Base-by-base conservation (phyloP, 176 grass and related monocot genomes). In the Metroxylon sagu region DNA sequence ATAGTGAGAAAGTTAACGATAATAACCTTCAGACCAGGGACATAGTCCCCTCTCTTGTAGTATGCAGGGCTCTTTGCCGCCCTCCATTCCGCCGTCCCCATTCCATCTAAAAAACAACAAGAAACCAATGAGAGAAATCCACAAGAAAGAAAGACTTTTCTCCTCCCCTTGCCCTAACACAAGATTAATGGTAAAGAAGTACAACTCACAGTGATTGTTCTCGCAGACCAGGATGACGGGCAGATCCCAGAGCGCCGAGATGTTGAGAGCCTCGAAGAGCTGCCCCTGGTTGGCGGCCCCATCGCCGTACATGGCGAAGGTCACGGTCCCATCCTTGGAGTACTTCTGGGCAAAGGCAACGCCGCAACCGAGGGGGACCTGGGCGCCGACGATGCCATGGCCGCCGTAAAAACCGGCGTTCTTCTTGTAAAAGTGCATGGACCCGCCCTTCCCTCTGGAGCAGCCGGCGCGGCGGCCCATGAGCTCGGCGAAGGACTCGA, bases 191-290 rank as follows among this genome's bases (percentile, higher is more conserved):
- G 35, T 12, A 43, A 43, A 43, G 8, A 43, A 12, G 1, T 1
- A 7, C 0, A 3, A 72, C 74, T 79, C 29, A 97, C 84, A 98
- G 62, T 98, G 93, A 52, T 98, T 98, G 70, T 98, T 98, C 84
- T 98, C 93, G 93, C 93, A 98, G 81, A 98, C 84, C 14, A 98
- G 64, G 0, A 98, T 51, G 10, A 74, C 81, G 5, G 93, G 93
- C 54, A 89, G 77, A 50, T 98, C 83, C 87, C 84, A 98, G 19
- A 98, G 82, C 55, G 87, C 93, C 25, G 93, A 86, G 69, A 98
- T 92, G 53, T 98, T 98, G 29, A 98, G 87, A 15, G 93, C 93
- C 87, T 98, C 87, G 19, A 98, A 98, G 4, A 98, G 84, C 84
- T 98, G 93, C 0, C 93, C 93, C 64, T 98, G 93, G 59, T 98